Evolutionary conservation across 225 moss, liverwort and hornwort genomes (phyloP).

Genomic region (Straminergon stramineum): DNA sequence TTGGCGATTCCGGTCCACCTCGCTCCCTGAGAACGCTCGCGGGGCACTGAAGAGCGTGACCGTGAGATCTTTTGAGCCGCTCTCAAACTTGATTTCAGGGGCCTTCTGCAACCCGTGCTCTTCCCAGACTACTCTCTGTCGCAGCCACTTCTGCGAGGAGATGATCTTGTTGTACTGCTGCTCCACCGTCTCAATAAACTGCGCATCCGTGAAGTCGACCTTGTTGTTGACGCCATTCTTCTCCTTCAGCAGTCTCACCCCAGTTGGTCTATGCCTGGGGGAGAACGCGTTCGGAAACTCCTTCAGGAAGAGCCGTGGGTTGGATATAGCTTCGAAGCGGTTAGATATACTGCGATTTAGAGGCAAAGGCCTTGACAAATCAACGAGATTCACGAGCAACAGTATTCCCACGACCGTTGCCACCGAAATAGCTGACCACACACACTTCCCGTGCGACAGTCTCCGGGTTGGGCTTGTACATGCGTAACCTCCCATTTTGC

Average conservation of each 20-base stretch:
- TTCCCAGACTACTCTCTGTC: slow-evolving; percentile 36
- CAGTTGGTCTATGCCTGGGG: not conserved
- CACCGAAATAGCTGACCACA: slow-evolving; percentile 16
- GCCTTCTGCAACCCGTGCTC: slow-evolving; percentile 27
- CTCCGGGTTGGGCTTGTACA: slow-evolving; percentile 17
- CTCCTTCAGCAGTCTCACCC: not conserved
- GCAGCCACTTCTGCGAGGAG: slow-evolving; percentile 29
- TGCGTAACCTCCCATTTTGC: slow-evolving; percentile 12
- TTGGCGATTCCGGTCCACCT: slow-evolving; percentile 38
- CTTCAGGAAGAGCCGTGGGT: slow-evolving; percentile 13
- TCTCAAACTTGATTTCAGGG: slow-evolving; percentile 24
- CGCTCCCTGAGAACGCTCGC: slow-evolving; percentile 18
- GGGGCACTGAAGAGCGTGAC: slow-evolving; percentile 54
- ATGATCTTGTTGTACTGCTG: slow-evolving; percentile 29
- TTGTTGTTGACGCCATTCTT: slow-evolving; percentile 9
- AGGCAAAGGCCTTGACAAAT: slow-evolving; percentile 13
- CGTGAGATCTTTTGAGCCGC: slow-evolving; percentile 24
- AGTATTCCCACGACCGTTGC: slow-evolving; percentile 11
- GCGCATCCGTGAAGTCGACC: slow-evolving; percentile 19
- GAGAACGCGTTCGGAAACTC: slow-evolving; percentile 19
- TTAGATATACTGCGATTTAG: slow-evolving; percentile 4
- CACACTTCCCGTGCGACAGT: slow-evolving; percentile 19
- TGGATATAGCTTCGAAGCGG: slow-evolving; percentile 9
- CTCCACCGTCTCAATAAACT: slow-evolving; percentile 33
- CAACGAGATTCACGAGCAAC: slow-evolving; percentile 26